Evolutionary conservation across 2,329 filamentous ascomycete species (phyloP).

Genomic region (Cladorrhinum sp.): DNA sequence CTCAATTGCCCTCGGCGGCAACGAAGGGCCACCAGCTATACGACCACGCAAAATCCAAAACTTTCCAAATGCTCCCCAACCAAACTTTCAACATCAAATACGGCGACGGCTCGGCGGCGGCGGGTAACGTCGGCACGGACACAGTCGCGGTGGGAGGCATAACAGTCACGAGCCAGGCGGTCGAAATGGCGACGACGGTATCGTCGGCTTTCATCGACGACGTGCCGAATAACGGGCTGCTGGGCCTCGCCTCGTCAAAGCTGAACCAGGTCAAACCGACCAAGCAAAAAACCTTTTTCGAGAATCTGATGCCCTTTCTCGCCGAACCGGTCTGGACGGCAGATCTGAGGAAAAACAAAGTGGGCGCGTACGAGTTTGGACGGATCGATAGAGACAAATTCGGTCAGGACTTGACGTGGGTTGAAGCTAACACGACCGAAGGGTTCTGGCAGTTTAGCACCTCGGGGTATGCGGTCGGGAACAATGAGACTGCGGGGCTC

Average conservation of each 20-base stretch:
- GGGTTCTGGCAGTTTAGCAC: slow-evolving; percentile 70
- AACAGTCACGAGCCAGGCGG: slow-evolving; percentile 58
- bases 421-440: slow-evolving; percentile 55
- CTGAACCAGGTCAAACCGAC: slow-evolving; percentile 63
- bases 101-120: slow-evolving; percentile 62
- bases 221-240: slow-evolving; percentile 62
- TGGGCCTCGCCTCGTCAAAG: slow-evolving; percentile 64
- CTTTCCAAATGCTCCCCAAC: slow-evolving; percentile 37
- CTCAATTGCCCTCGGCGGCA: slow-evolving; percentile 45
- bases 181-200: slow-evolving; percentile 62
- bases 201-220: slow-evolving; percentile 57
- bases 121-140: slow-evolving; percentile 65
- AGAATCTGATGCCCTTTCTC: slow-evolving; percentile 61
- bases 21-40: slow-evolving; percentile 48
- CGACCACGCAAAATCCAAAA: slow-evolving; percentile 37
- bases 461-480: slow-evolving; percentile 53
- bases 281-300: slow-evolving; percentile 69
- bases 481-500: slow-evolving; percentile 25
- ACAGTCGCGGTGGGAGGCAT: slow-evolving; percentile 65
- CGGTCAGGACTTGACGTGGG: slow-evolving; percentile 54
- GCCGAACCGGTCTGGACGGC: slow-evolving; percentile 68
- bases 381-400: slow-evolving; percentile 63
- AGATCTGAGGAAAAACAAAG: slow-evolving; percentile 57
- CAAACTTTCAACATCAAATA: slow-evolving; percentile 63
- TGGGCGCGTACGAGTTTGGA: slow-evolving; percentile 72